Percentiles rank a stretch among this genome's conserved stretches.
phyloP scores from a whole-genome alignment of 345 rosid genomes.

The Boechera retrofracta region DNA sequence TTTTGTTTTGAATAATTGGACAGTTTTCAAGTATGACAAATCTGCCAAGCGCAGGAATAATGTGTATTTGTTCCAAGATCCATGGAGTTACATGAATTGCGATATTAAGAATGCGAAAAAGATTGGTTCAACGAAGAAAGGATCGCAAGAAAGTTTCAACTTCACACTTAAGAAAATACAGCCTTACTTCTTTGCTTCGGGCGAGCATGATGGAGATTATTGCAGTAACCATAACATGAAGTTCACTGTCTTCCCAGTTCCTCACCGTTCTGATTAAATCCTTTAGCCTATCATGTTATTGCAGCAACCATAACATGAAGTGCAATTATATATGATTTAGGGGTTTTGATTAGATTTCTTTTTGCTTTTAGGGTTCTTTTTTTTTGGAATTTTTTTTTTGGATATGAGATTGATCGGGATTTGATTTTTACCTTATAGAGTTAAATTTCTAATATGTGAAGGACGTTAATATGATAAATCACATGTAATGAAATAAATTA shows the following conservation, averaged over 20 bases:
- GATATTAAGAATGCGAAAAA: conserved; percentile 51
- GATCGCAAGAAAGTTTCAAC: conserved; percentile 56
- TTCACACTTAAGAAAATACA: conserved; percentile 45
- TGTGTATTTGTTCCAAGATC: conserved; percentile 59
- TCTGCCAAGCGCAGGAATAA: conserved; percentile 53
- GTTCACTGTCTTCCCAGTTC: conserved; percentile 58
- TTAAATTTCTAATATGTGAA: too few species aligned
- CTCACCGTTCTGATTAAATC: conserved; percentile 33
- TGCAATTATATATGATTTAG: neutral
- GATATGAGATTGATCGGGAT: neutral
- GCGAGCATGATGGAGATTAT: conserved; percentile 57
- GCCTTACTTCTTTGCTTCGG: conserved; percentile 75
- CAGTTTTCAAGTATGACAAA: conserved; percentile 69
- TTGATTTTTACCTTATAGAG: too few species aligned
- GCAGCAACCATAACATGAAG: neutral
- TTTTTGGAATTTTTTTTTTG: neutral
- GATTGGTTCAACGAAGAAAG: conserved; percentile 56
- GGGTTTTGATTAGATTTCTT: neutral
- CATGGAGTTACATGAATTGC: conserved; percentile 56
- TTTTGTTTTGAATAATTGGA: neutral
- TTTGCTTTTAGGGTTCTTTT: neutral
- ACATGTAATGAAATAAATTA: too few species aligned
- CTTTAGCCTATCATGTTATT: neutral
- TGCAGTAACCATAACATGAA: conserved; percentile 69
- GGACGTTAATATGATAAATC: too few species aligned